Base-by-base conservation (phyloP, 2,329 filamentous ascomycete species). In the Epichloe coenophiala region DNA sequence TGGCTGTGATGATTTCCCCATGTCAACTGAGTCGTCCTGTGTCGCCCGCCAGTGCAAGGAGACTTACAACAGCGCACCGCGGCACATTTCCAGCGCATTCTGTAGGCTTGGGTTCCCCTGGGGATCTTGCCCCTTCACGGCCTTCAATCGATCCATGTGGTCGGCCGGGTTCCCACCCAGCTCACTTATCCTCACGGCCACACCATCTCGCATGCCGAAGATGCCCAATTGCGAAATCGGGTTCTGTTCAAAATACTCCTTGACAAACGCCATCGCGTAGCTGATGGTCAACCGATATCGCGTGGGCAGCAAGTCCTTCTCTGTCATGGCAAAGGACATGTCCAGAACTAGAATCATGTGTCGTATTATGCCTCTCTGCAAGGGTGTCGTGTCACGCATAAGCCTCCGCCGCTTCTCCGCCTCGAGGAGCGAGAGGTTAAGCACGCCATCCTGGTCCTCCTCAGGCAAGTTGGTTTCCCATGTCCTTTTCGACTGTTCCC, bases 191-290 rank as follows among this genome's bases (percentile, higher is more conserved):
- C 87, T 76, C 23, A 94, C 74, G 2, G 90, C 90, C 15, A 97
- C 74, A 15, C 93, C 93, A 64, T 97, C 93, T 54, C 87, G 81
- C 86, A 97, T 95, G 47, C 87, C 91, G 39, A 98, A 74, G 33
- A 98, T 84, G 23, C 86, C 90, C 51, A 98, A 78, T 68, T 98
- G 93, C 9, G 89, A 95, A 57, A 98, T 97, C 11, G 93, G 93
- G 61, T 98, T 98, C 68, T 98, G 93, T 68, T 97, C 93, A 63
- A 97, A 98, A 69, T 88, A 98, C 65, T 96, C 91, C 53, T 83
- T 78, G 46, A 97, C 85, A 66, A 97, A 98, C 51, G 89, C 84
- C 56, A 84, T 80, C 13, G 89, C 85, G 67, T 89, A 94, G 56
- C 83, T 83, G 61, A 96, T 76, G 48, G 83, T 85, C 35, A 96